Evolutionary conservation across 2,329 filamentous ascomycete genomes (phyloP), one percentile per base, ranked within the genome.

Genomic region (Aspergillus hortae): DNA sequence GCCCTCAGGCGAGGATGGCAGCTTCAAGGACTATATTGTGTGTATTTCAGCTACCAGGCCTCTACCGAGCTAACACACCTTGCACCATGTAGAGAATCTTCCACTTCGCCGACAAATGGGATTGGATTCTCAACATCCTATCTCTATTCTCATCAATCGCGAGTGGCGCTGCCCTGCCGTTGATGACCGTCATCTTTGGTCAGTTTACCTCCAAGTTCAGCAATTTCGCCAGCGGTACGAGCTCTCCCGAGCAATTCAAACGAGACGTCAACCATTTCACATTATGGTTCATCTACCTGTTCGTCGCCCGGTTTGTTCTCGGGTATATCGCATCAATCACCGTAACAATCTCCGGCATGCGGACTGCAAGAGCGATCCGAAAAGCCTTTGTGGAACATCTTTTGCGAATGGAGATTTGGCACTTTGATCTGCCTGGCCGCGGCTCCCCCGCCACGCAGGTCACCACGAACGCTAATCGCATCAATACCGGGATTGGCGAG

Each of bases 321-420:
- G 27, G 33, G 4, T 51, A 51, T 42, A 32, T 50, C 17, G 38
- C 33, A 5, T 46, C 47, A 4, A 43, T 44, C 54, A 55, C 51
- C 6, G 57, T 62, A 46, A 59, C 50, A 25, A 55, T 61, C 30
- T 53, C 63, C 17, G 59, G 59, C 32, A 60, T 56, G 33, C 59
- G 63, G 25, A 63, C 60, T 10, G 61, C 62, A 6, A 49, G 58
- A 43, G 35, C 53, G 14, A 46, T 64, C 12, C 55, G 63, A 15
- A 51, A 51, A 40, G 56, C 52, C 14, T 66, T 65, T 48, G 56
- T 67, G 42, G 56, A 59, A 27, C 49, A 53, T 14, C 62, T 64
- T 9, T 54, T 67, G 2, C 60, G 62, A 7, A 61, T 63, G 44
- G 61, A 66, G 15, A 53, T 65, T 21, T 59, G 56, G 52, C 57